Base-by-base conservation (phyloP, 371 early-diverging fungal species). In the Rhizopus sp. region DNA sequence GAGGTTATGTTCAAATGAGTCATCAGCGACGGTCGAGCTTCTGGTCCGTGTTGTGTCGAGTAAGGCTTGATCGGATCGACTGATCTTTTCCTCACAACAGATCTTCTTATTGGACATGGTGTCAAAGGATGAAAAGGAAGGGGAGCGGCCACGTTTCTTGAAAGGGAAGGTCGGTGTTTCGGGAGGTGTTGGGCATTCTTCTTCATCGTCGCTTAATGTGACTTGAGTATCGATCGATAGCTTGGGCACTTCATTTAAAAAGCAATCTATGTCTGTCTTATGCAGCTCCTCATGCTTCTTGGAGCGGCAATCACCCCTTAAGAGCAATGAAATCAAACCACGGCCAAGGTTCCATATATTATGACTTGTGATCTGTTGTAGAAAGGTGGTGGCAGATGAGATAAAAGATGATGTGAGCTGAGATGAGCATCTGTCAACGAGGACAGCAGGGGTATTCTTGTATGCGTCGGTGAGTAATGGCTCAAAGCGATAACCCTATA, bases 401-500 rank as follows among this genome's bases (percentile, higher is more conserved):
- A 37, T 37, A 37, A 37, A 13, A 37, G 38, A 37, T 10, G 38
- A 37, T 37, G 38, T 13, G 13, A 37, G 5, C 7, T 15, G 10
- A n/a, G 46, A 9, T 58, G 60, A n/a, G 64, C 68, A 63, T 3
- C 72, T 64, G 6, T 79, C 73, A 4, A 79, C 64, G 3, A 76
- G 38, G 0, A 79, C 75, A 33, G 80, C 80, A 12, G 80, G 64
- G 16, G 65, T 55, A 29, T 76, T 59, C 30, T 68, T 74, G 23
- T 74, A 74, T 4, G 63, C 61, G 7, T 63, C 55, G 38, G 62
- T 63, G 6, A 72, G 45, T 8, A 80, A 54, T 2, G 77, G 77
- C 37, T 80, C 77, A 52, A 77, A 75, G 10, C 80, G 80, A 52
- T 80, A 80, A 0, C 70, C 80, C 77, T 77, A 61, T 39, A 10